Evolutionary conservation across 1,284 basidiomycete genomes (phyloP).

Genomic region (Apiotrichum sp.): DNA sequence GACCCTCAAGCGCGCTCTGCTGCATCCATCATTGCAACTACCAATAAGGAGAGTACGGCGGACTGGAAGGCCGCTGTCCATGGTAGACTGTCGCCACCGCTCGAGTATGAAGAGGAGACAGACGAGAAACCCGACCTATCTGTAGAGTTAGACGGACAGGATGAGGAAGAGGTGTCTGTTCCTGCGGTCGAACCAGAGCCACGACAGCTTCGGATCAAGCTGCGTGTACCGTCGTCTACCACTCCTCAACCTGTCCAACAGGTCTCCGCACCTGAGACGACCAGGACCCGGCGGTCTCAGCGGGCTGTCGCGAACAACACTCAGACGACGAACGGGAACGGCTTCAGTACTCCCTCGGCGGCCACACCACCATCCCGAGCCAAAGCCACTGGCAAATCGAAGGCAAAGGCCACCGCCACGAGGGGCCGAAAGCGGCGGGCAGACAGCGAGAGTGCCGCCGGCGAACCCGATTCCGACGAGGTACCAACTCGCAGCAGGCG

Average conservation of each 20-base stretch:
- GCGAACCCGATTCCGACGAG: conserved; percentile 4
- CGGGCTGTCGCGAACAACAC: no score
- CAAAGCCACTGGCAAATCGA: no score
- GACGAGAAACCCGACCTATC: background rate
- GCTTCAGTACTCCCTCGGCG: background rate
- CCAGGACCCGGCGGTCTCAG: no score
- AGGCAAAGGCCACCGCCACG: background rate
- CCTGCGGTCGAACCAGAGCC: background rate
- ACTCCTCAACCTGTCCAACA: no score
- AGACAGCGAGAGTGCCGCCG: conserved; percentile 9
- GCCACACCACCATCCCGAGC: no score
- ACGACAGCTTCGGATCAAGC: background rate
- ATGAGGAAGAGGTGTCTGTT: conserved; percentile 1
- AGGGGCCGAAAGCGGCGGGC: conserved; percentile 7
- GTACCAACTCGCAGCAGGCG: background rate
- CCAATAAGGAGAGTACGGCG: conserved; percentile 19
- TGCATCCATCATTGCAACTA: conserved; percentile 24
- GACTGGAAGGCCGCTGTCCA: conserved; percentile 14
- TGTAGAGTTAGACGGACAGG: background rate
- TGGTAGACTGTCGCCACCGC: conserved; percentile 2
- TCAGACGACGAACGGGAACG: no score
- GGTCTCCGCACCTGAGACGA: no score
- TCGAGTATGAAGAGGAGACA: background rate
- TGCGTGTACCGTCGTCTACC: background rate
- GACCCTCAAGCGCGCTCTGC: conserved; percentile 13